phyloP scores from a whole-genome alignment of 331 rosid genomes.

The Pyrus hybrid region DNA sequence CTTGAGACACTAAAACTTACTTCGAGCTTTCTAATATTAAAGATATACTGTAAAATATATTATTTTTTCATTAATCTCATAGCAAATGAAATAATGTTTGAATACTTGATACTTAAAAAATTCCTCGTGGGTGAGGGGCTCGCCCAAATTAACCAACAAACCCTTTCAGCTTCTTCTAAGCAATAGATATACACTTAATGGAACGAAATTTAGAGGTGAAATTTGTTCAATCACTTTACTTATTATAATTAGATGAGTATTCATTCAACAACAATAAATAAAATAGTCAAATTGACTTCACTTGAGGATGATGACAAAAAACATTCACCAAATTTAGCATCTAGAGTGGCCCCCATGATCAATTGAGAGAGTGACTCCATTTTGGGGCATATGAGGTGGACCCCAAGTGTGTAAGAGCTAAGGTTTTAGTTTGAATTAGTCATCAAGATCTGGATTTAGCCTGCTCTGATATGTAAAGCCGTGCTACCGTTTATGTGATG shows the following conservation, averaged over 20 bases:
- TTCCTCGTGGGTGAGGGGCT: background rate
- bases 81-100: too few relatives aligned
- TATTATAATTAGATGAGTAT: too few relatives aligned
- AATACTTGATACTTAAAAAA: too few relatives aligned
- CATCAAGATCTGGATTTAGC: background rate
- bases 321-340: background rate
- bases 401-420: background rate
- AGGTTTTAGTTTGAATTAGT: background rate
- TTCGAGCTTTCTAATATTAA: too few relatives aligned
- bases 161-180: constrained; percentile 1
- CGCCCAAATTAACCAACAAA: constrained; percentile 3
- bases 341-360: background rate
- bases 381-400: background rate
- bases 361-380: background rate
- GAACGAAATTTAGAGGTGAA: background rate
- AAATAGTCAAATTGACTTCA: too few relatives aligned
- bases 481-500: background rate
- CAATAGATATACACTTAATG: background rate
- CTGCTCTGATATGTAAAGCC: background rate
- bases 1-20: too few relatives aligned
- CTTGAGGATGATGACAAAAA: too few relatives aligned
- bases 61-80: too few relatives aligned
- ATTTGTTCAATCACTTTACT: too few relatives aligned
- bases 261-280: too few relatives aligned
- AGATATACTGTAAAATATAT: too few relatives aligned